Base-by-base conservation (phyloP, 2,329 filamentous ascomycete genomes). In the Pestalotiopsis sp. region DNA sequence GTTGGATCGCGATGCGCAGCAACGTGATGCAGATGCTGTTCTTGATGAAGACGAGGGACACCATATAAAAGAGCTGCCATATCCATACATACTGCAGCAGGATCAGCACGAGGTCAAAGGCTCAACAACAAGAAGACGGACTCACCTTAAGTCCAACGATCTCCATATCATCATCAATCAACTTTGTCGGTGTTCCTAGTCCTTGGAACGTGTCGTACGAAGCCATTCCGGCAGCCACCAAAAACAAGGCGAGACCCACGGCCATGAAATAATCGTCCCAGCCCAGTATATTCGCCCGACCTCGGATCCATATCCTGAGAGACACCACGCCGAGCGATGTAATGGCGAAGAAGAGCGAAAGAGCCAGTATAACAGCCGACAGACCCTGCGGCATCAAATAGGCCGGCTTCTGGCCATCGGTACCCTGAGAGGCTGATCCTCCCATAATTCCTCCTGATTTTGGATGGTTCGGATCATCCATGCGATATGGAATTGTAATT, bases 11-110 rank as follows among this genome's bases (percentile, higher is more conserved):
- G 23, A 69, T 63, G 23, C 68, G 68, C 31, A 69, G 52, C 25
- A 69, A 31, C 2, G 68, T 69, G 65, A 64, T 62, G 55, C 68
- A 67, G 38, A 69, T 69, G 12, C 59, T 63, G 27, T 52, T 59
- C 36, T 69, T 69, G 39, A 69, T 63, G n/a, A 55, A 65, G 60
- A 52, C 45, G 9, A 67, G 60, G 3, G 49, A 64, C 23, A 60
- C 23, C 11, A 67, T 55, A 31, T 67, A 67, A 20, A 67, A 67
- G 4, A 69, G 23, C 57, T 69, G 68, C 68, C 68, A 69, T 5
- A 69, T 45, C 36, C 65, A n/a, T 14, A 66, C 52, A 45, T 64
- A 69, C 59, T 69, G 25, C 9, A n/a, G 5, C 13, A 3, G n/a
- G 3, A 12, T 66, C 14, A 66, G 64, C 55, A 45, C 39, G 13